A percentile compares a stretch with the other conserved stretches of the same genome.
These are phyloP conservation scores for Scheffersomyces parashehatae DNA, from an alignment of 1,139 yeast genomes.

Conservation along the genomic window DNA sequence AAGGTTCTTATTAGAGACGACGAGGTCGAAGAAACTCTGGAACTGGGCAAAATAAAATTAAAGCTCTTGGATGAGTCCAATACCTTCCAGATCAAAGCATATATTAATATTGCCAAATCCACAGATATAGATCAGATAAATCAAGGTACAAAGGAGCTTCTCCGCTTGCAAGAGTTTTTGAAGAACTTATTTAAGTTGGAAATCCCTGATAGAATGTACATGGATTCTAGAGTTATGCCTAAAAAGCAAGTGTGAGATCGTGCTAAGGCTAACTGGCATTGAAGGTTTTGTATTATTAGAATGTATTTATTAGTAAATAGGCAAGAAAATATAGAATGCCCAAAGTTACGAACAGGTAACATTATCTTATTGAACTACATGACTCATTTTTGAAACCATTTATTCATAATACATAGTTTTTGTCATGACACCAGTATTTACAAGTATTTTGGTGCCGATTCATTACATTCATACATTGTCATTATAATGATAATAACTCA, in stretches of 20 bases:
- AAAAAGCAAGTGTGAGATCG: slow-evolving; percentile 4
- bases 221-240: slow-evolving; percentile 68
- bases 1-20: slow-evolving; percentile 50
- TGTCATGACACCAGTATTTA: too few relatives aligned
- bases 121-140: slow-evolving; percentile 77
- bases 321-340: too few relatives aligned
- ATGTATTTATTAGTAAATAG: too few relatives aligned
- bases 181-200: slow-evolving; percentile 65
- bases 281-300: too few relatives aligned
- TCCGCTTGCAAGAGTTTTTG: slow-evolving; percentile 62
- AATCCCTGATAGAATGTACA: slow-evolving; percentile 74
- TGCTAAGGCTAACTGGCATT: too few relatives aligned
- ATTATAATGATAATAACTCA: background rate
- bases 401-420: too few relatives aligned
- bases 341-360: too few relatives aligned
- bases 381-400: too few relatives aligned
- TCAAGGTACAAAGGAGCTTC: slow-evolving; percentile 63
- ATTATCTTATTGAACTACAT: too few relatives aligned
- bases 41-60: slow-evolving; percentile 30
- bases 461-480: too few relatives aligned
- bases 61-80: slow-evolving; percentile 56
- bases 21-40: slow-evolving; percentile 16
- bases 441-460: too few relatives aligned
- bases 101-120: slow-evolving; percentile 65
- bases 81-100: slow-evolving; percentile 64